phyloP scores from a whole-genome alignment of 148 eudicot genomes.

The Cornus suecica region DNA sequence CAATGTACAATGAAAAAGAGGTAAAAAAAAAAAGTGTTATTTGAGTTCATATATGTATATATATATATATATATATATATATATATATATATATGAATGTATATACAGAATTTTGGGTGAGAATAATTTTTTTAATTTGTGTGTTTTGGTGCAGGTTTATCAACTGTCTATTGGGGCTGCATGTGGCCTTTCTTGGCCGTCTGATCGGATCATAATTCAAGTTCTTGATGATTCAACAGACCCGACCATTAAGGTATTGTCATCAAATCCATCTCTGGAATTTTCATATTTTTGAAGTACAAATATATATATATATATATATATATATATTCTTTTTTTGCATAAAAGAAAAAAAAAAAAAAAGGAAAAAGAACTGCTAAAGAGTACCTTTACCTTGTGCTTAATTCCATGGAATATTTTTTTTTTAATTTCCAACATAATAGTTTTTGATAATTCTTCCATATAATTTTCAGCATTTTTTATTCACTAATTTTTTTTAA shows the following conservation, averaged over 20 bases:
- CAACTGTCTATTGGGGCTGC: conserved; percentile 79
- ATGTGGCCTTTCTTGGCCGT: conserved; percentile 77
- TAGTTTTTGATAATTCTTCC: no score
- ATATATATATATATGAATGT: no score
- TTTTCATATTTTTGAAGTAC: no score
- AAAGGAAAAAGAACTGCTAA: no score
- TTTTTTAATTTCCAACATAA: no score
- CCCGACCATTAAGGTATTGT: conserved; percentile 38
- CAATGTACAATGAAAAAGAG: conserved; percentile 78
- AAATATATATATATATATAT: no score
- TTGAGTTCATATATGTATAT: no score
- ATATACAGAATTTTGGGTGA: background rate
- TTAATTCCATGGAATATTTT: background rate
- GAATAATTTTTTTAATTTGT: background rate
- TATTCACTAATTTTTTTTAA: no score
- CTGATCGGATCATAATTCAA: conserved; percentile 66
- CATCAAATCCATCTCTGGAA: background rate
- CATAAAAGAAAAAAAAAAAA: background rate
- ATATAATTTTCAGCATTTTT: no score
- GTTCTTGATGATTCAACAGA: conserved; percentile 78
- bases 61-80: no score
- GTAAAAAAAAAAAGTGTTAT: no score
- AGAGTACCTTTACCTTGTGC: background rate
- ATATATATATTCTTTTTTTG: no score
- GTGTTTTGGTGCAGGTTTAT: conserved; percentile 40